These are phyloP conservation scores for Salix purpurea DNA, from an alignment of 345 rosid genomes.

Conservation along the genomic window DNA sequence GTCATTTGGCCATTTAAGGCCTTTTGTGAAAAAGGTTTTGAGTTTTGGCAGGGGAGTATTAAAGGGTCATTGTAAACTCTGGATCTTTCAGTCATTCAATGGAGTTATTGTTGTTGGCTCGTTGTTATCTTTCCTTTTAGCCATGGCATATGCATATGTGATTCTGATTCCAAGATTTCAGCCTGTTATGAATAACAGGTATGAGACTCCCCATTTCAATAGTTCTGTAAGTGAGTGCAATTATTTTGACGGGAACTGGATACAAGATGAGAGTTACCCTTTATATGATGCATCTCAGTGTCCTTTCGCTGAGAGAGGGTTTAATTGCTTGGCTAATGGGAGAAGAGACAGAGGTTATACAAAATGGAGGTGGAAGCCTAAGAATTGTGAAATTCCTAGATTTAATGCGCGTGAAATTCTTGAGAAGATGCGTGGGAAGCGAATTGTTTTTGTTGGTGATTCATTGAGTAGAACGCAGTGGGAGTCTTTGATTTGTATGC, in stretches of 20 bases:
- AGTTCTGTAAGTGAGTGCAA: slow-evolving; percentile 33
- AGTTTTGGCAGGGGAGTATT: slow-evolving; percentile 28
- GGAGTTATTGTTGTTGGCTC: slow-evolving; percentile 36
- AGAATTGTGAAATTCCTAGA: slow-evolving; percentile 53
- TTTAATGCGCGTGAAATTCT: slow-evolving; percentile 40
- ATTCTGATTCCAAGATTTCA: slow-evolving; percentile 38
- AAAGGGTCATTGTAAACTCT: slow-evolving; percentile 29
- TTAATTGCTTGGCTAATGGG: slow-evolving; percentile 63
- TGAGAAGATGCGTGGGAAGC: slow-evolving; percentile 50
- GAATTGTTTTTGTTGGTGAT: slow-evolving; percentile 68
- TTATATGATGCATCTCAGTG: slow-evolving; percentile 60
- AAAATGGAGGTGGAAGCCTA: slow-evolving; percentile 75
- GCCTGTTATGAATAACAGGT: slow-evolving; percentile 19
- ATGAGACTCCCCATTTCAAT: slow-evolving; percentile 25
- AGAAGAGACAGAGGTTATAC: slow-evolving; percentile 48
- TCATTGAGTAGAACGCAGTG: slow-evolving; percentile 68
- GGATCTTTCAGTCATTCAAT: slow-evolving; percentile 37
- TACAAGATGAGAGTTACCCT: slow-evolving; percentile 55
- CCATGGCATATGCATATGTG: slow-evolving; percentile 35
- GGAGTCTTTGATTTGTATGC: slow-evolving; percentile 73
- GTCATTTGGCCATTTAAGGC: slow-evolving; percentile 27
- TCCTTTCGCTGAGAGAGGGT: slow-evolving; percentile 60
- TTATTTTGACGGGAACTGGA: slow-evolving; percentile 56
- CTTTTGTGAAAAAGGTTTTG: slow-evolving; percentile 20
- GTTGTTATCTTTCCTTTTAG: slow-evolving; percentile 40